A percentile compares a stretch with the other conserved stretches of the same genome.
These are phyloP conservation scores for Baorangia bicolor DNA, from an alignment of 768 basidiomycete species.

Conservation along the genomic window DNA sequence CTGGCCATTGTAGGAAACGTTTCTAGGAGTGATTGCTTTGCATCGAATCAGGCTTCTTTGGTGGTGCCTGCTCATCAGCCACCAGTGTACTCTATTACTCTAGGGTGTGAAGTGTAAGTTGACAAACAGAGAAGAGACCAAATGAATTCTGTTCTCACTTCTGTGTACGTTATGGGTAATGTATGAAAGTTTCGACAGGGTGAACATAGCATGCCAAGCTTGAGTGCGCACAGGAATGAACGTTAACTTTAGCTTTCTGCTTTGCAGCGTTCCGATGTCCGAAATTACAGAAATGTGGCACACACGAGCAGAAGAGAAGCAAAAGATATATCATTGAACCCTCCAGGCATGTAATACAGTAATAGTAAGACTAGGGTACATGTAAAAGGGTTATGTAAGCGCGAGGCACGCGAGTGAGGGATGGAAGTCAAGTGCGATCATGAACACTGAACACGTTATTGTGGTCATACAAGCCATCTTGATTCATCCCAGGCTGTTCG, in stretches of 20 bases:
- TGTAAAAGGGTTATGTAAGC: slow-evolving; percentile 7
- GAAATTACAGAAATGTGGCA: slow-evolving; percentile 25
- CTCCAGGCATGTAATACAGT: neutral
- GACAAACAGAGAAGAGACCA: neutral
- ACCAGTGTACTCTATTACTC: slow-evolving; percentile 5
- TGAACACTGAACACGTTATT: slow-evolving; percentile 12
- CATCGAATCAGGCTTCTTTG: neutral
- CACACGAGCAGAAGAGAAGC: slow-evolving; percentile 25
- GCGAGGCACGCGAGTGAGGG: slow-evolving; percentile 1
- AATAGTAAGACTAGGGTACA: too few species aligned
- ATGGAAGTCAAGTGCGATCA: slow-evolving; percentile 5
- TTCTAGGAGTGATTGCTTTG: neutral
- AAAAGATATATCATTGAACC: slow-evolving; percentile 12
- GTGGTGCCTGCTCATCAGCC: neutral
- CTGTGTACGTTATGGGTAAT: too few species aligned
- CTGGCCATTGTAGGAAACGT: slow-evolving; percentile 60
- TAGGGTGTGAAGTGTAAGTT: slow-evolving; percentile 20
- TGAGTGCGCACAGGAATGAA: slow-evolving; percentile 17
- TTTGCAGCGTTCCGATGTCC: slow-evolving; percentile 2
- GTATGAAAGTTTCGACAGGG: slow-evolving; percentile 1
- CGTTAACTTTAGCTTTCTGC: neutral
- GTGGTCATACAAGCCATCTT: slow-evolving; percentile 7
- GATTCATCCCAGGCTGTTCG: slow-evolving; percentile 10
- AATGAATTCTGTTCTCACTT: slow-evolving; percentile 14
- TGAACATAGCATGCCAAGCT: slow-evolving; percentile 1